Evolutionary conservation across 257 asterid species (phyloP).

Genomic region (Penstemon eatonii): DNA sequence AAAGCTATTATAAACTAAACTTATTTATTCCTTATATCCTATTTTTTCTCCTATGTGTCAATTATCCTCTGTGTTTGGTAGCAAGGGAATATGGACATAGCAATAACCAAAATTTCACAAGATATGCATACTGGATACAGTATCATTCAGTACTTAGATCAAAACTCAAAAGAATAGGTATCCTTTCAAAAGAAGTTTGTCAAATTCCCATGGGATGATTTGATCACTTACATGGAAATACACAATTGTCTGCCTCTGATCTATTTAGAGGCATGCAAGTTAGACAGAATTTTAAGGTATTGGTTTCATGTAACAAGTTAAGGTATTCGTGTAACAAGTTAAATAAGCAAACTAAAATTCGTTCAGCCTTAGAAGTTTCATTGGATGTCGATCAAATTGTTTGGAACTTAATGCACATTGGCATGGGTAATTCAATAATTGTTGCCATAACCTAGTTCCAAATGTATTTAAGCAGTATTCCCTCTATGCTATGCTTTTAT

Average conservation of each 20-base stretch:
- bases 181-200: conserved; percentile 26
- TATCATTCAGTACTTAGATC: conserved; percentile 10
- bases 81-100: not conserved
- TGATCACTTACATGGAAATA: conserved; percentile 26
- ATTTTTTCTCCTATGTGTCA: conserved; percentile 9
- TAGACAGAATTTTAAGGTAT: conserved; percentile 10
- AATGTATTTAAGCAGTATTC: too few relatives aligned
- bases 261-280: conserved; percentile 9
- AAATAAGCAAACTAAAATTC: conserved; percentile 10
- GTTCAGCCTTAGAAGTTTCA: conserved; percentile 8
- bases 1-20: conserved; percentile 10
- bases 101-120: conserved; percentile 10
- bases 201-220: conserved; percentile 4
- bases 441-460: too few relatives aligned
- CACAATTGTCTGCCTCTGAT: conserved; percentile 10
- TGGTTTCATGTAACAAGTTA: conserved; percentile 17
- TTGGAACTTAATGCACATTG: not conserved
- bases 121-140: conserved; percentile 3
- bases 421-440: too few relatives aligned
- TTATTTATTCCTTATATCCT: not conserved
- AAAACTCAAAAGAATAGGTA: conserved; percentile 13
- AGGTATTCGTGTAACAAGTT: conserved; percentile 16
- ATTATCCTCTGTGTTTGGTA: not conserved
- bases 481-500: too few relatives aligned
- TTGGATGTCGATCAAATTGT: not conserved